Conservation (phyloP, 208 protist genomes). For the Trypanosoma mega region DNA sequence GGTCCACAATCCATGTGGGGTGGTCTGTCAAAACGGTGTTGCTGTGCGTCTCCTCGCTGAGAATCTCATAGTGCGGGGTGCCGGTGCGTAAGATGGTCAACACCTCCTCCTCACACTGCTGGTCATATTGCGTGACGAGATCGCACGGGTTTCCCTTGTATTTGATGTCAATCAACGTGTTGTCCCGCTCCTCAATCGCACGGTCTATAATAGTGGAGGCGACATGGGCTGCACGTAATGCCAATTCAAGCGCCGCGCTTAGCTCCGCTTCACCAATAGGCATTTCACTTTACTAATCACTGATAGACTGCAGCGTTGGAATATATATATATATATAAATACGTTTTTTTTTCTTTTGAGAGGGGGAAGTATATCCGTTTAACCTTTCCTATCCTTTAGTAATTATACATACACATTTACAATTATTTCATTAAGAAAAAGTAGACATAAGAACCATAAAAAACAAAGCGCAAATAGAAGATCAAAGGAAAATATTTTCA, state of each 20-base stretch:
- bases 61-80: slow-evolving; percentile 59
- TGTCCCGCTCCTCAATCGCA: slow-evolving; percentile 53
- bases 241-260: slow-evolving; percentile 55
- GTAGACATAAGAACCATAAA: slow-evolving; percentile 1
- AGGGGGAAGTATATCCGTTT: no score
- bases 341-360: no score
- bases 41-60: slow-evolving; percentile 64
- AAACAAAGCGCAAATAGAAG: neutral
- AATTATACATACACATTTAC: no score
- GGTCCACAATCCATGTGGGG: slow-evolving; percentile 86
- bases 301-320: neutral
- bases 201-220: slow-evolving; percentile 60
- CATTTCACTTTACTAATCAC: slow-evolving; percentile 13
- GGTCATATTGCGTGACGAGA: slow-evolving; percentile 76
- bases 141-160: slow-evolving; percentile 52
- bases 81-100: slow-evolving; percentile 49
- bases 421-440: no score
- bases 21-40: slow-evolving; percentile 33
- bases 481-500: neutral
- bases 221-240: slow-evolving; percentile 51
- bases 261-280: slow-evolving; percentile 56
- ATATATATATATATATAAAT: slow-evolving; percentile 9
- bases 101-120: slow-evolving; percentile 76
- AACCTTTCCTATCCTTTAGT: no score
- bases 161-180: slow-evolving; percentile 28